These are phyloP conservation scores for Gossypium schwendimanii DNA, from an alignment of 441 rosid genomes.

Conservation along the genomic window DNA sequence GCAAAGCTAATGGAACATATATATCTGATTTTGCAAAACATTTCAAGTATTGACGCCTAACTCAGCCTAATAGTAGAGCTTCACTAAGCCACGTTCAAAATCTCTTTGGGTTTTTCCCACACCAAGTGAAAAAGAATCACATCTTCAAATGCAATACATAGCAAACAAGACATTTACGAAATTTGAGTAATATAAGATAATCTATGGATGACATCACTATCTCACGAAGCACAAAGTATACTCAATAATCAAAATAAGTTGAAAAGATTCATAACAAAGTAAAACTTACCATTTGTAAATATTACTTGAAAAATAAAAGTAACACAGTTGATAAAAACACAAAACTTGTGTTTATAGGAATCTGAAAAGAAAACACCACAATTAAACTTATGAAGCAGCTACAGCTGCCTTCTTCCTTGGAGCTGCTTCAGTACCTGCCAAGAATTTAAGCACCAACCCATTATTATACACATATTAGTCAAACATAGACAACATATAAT, in stretches of 20 bases:
- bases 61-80: too few species aligned
- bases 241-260: neutral
- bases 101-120: neutral
- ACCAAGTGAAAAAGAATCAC: neutral
- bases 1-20: too few species aligned
- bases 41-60: too few species aligned
- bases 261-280: neutral
- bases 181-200: neutral
- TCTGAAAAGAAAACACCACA: neutral
- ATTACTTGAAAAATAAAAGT: neutral
- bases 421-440: conserved; percentile 8
- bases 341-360: neutral
- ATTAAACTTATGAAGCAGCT: neutral
- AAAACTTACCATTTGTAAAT: neutral
- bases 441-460: neutral
- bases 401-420: neutral
- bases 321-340: neutral
- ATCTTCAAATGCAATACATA: neutral
- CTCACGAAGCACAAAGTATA: neutral
- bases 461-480: neutral
- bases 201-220: neutral
- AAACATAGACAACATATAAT: neutral
- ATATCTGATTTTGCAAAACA: too few species aligned
- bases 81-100: too few species aligned
- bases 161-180: neutral